These are phyloP conservation scores for Schizopora paradoxa DNA, from an alignment of 1,284 basidiomycete genomes.

Conservation along the genomic window DNA sequence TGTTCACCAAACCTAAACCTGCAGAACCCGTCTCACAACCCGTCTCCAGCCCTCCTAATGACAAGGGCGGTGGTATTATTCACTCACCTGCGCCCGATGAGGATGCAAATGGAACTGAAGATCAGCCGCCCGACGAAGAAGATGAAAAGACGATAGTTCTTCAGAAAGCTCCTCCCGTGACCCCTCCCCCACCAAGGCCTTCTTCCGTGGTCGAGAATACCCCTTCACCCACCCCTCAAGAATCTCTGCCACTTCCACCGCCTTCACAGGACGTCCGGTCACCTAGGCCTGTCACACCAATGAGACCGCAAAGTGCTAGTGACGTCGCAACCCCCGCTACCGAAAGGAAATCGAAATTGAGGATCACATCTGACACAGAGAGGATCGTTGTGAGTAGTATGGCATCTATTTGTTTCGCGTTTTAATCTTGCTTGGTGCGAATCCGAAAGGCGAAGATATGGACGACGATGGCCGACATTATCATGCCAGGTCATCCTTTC, in stretches of 20 bases:
- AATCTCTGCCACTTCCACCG: no score
- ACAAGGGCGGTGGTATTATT: neutral
- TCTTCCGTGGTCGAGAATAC: neutral
- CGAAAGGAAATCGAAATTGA: slow-evolving; percentile 31
- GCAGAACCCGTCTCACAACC: neutral
- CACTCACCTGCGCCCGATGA: neutral
- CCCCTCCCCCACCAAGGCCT: neutral
- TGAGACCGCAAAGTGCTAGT: slow-evolving; percentile 1
- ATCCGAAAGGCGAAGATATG: slow-evolving; percentile 56
- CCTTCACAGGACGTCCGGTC: neutral
- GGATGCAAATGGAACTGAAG: neutral
- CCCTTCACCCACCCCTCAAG: slow-evolving; percentile 7
- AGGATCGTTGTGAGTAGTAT: slow-evolving; percentile 50
- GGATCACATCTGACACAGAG: slow-evolving; percentile 52
- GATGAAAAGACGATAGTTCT: slow-evolving; percentile 13
- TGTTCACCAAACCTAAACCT: neutral
- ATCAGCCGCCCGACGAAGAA: slow-evolving; percentile 15
- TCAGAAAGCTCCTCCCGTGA: slow-evolving; percentile 1
- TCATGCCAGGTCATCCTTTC: slow-evolving; percentile 52
- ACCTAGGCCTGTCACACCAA: neutral
- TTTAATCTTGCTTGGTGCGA: no score
- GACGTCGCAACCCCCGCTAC: slow-evolving; percentile 14
- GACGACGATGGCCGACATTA: slow-evolving; percentile 55
- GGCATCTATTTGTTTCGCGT: no score
- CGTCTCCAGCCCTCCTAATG: neutral